These are phyloP conservation scores for Solanum tarijense DNA, from an alignment of 257 asterid species.

Conservation along the genomic window DNA sequence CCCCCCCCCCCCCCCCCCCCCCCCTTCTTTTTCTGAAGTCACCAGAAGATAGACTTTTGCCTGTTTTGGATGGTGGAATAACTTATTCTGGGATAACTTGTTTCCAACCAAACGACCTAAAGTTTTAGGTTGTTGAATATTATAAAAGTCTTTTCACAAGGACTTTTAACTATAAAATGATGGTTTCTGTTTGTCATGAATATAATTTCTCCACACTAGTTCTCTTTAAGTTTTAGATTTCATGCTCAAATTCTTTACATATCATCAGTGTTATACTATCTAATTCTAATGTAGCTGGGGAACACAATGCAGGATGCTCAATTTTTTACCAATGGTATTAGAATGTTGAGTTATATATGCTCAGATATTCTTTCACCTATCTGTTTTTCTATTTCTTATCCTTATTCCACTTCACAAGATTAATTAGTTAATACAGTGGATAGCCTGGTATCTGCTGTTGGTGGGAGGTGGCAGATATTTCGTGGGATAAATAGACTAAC, in stretches of 20 bases:
- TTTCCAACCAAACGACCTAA: too few relatives aligned
- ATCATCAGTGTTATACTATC: neutral
- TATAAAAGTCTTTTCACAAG: neutral
- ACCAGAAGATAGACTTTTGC: neutral
- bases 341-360: neutral
- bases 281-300: neutral
- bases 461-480: neutral
- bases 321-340: neutral
- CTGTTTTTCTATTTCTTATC: neutral
- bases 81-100: too few relatives aligned
- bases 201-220: neutral
- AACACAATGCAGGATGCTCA: neutral
- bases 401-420: neutral
- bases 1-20: neutral
- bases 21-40: neutral
- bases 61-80: neutral
- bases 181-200: neutral
- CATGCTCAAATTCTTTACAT: neutral
- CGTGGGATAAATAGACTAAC: neutral
- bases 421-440: neutral
- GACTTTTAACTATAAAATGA: neutral
- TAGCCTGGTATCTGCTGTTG: neutral
- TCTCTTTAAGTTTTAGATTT: neutral
- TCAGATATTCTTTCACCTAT: neutral
- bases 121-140: neutral